These are phyloP conservation scores for Pelargonium cotyledonis DNA, from an alignment of 441 rosid genomes.

Conservation along the genomic window DNA sequence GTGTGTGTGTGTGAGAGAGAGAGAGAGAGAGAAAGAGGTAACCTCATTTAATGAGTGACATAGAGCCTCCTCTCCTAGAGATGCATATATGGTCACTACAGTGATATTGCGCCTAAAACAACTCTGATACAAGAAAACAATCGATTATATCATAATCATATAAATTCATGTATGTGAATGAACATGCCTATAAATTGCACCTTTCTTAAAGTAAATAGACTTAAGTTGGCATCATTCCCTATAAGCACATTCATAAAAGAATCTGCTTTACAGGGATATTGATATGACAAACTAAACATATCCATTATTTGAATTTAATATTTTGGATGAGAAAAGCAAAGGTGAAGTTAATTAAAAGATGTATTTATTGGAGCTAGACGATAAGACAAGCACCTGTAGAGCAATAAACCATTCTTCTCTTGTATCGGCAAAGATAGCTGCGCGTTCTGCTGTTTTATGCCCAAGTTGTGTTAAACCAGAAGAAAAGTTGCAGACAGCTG, in stretches of 20 bases:
- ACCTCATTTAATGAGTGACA: conserved; percentile 96
- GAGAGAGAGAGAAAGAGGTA: conserved; percentile 19
- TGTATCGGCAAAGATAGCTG: conserved; percentile 93
- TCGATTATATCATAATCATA: conserved; percentile 9
- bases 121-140: conserved; percentile 44
- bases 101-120: conserved; percentile 84
- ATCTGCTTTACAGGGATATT: neutral
- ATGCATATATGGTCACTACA: conserved; percentile 89
- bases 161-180: neutral
- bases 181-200: neutral
- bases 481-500: conserved; percentile 62
- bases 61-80: conserved; percentile 90
- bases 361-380: neutral
- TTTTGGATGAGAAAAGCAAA: neutral
- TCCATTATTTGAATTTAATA: neutral
- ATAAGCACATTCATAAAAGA: neutral
- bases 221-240: neutral
- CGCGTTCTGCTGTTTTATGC: conserved; percentile 66
- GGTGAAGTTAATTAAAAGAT: neutral
- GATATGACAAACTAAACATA: neutral
- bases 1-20: neutral
- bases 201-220: neutral
- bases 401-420: conserved; percentile 95
- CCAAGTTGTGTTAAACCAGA: conserved; percentile 79
- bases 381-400: conserved; percentile 57